phyloP scores from a whole-genome alignment of 768 basidiomycete species.

The Collybia sp. region DNA sequence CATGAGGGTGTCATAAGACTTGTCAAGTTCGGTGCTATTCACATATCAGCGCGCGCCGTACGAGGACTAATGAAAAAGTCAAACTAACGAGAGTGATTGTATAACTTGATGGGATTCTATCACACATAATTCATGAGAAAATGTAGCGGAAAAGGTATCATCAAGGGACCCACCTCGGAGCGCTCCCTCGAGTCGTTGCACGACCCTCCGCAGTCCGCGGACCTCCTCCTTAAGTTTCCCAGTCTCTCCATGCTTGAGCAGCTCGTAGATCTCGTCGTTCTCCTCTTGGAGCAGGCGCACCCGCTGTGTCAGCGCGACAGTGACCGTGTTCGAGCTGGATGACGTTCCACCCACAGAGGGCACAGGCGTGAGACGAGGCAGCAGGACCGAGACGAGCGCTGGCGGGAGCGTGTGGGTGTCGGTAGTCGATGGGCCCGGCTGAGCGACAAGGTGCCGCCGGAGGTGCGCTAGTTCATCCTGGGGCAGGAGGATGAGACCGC shows the following conservation, averaged over 20 bases:
- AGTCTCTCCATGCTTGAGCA: conserved; percentile 70
- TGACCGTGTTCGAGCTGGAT: conserved; percentile 48
- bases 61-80: conserved; percentile 6
- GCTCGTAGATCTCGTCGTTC: conserved; percentile 80
- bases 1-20: conserved; percentile 63
- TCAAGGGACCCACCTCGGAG: conserved; percentile 57
- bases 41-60: conserved; percentile 8
- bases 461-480: conserved; percentile 74
- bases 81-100: conserved; percentile 63
- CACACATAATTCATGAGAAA: conserved; percentile 4
- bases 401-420: conserved; percentile 70
- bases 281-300: conserved; percentile 75
- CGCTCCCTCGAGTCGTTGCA: conserved; percentile 67
- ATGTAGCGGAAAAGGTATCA: conserved; percentile 4
- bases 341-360: conserved; percentile 22
- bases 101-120: conserved; percentile 79
- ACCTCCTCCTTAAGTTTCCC: conserved; percentile 83
- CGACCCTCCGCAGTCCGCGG: conserved; percentile 59
- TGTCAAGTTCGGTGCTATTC: conserved; percentile 69
- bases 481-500: conserved; percentile 12
- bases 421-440: conserved; percentile 54
- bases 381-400: conserved; percentile 58
- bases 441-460: conserved; percentile 57
- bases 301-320: conserved; percentile 72
- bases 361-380: conserved; percentile 59